Evolutionary conservation across 2,329 filamentous ascomycete species (phyloP), one percentile per base, ranked within the genome.

Genomic region (Xenoacremonium recifei): DNA sequence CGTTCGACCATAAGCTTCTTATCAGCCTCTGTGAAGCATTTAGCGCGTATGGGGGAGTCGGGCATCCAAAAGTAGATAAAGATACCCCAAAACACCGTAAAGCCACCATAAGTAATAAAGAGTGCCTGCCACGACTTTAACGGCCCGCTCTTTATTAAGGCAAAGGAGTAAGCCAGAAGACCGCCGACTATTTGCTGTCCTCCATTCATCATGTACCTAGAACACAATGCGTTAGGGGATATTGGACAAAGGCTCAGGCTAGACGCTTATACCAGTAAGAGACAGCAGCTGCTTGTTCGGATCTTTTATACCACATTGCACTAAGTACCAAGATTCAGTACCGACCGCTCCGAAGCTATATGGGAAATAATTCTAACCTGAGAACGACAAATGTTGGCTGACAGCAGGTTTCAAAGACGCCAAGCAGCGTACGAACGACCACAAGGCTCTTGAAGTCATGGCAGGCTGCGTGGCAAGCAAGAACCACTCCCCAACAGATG

Each of bases 251-350:
- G n/a, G n/a, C n/a, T n/a, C n/a, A n/a, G n/a, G n/a, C n/a, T n/a
- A n/a, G n/a, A n/a, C n/a, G n/a, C n/a, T n/a, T n/a, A n/a, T n/a
- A 80, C 84, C 84, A 88, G 61, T 81, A 86, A 0, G 82, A 84
- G 3, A 87, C 82, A 4, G 79, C 76, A 0, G 75, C 62, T 0
- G 82, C 76, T 56, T 88, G 85, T 53, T 88, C 84, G 41, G 84
- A 76, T 25, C 82, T 72, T 45, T 77, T 79, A 61, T 88, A 88
- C 84, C 84, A 88, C 70, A 85, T 85, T 21, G 75, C n/a, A n/a
- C n/a, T n/a, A n/a, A n/a, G n/a, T n/a, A n/a, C n/a, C n/a, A n/a
- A n/a, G n/a, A n/a, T n/a, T n/a, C n/a, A n/a, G n/a, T n/a, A n/a
- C n/a, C n/a, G n/a, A n/a, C n/a, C n/a, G n/a, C n/a, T n/a, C n/a